Base-by-base conservation (phyloP, 352 stramenopile species). In the Phytophthora sp. region DNA sequence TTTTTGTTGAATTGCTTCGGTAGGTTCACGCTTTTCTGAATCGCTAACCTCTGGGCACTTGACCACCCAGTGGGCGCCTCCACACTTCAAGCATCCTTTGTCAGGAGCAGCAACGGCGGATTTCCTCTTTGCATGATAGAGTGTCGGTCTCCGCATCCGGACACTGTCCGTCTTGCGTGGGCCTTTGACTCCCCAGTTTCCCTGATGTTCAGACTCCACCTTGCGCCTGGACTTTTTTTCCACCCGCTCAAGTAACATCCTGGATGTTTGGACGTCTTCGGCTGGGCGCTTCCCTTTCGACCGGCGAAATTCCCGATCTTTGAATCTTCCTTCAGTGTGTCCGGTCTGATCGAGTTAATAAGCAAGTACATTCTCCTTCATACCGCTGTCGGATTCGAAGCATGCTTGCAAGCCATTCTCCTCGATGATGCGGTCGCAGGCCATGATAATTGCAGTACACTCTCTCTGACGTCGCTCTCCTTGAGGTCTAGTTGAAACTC, bases 401-500 rank as follows among this genome's bases (percentile, higher is more conserved):
- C 44, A 54, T 5, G 27, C n/a, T 15, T 62, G 30, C 27, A 62
- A 33, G 7, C 60, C 45, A 12, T 56, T 35, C 5, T 59, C 45
- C 8, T 51, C 36, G 20, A 63, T 63, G 7, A 63, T 42, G 26
- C 18, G 44, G 9, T 63, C 27, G 52, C 33, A 69, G 33, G 50
- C 15, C 33, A 52, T 53, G 9, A 63, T 53, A 18, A 63, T 29
- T 63, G 41, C 33, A 57, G 45, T 3, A 62, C 23, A 27, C 60
- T 44, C 35, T 51, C 52, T 11, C 49, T 44, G 39, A 39, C 41
- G 29, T 63, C 52, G 33, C 49, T 54, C 31, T 55, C 57, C 9
- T 42, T 47, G 45, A 69, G 26, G 36, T 69, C 44, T 38, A 72
- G 42, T n/a, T 51, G 35, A 29, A 66, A 52, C 29, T 56, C 29